Conservation (phyloP, 2,329 filamentous ascomycete genomes). For the Zymoseptoria tritici region DNA sequence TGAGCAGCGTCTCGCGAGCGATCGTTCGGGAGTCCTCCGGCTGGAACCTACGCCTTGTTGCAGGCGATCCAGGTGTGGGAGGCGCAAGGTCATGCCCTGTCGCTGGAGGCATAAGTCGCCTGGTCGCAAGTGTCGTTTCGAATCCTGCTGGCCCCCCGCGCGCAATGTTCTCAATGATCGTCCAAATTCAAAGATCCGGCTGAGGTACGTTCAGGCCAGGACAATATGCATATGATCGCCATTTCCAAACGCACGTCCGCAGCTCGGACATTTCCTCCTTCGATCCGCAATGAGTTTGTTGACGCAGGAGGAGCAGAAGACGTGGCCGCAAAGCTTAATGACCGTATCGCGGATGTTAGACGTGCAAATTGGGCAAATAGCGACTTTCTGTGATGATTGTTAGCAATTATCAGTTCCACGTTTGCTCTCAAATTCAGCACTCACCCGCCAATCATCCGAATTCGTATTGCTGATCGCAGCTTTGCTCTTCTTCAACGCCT, state of each 20-base stretch:
- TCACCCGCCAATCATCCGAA: conserved; percentile 77
- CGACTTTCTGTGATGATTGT: conserved; percentile 51
- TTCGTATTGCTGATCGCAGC: conserved; percentile 57
- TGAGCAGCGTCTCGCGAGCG: neutral
- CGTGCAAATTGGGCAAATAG: conserved; percentile 86
- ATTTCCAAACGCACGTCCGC: conserved; percentile 83
- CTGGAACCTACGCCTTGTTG: neutral
- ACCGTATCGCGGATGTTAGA: conserved; percentile 90
- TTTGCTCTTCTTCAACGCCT: conserved; percentile 81
- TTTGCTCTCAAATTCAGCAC: conserved; percentile 32
- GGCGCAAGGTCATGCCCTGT: neutral
- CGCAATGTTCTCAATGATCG: neutral
- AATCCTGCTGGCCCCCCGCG: neutral
- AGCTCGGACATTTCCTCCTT: conserved; percentile 91
- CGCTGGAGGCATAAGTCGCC: neutral
- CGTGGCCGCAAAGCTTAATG: conserved; percentile 87
- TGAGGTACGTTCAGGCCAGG: conserved; percentile 19
- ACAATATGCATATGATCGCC: conserved; percentile 70
- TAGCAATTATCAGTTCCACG: neutral
- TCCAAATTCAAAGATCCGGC: neutral
- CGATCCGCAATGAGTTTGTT: conserved; percentile 83
- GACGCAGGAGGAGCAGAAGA: conserved; percentile 87
- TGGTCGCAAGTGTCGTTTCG: neutral
- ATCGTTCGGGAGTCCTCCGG: neutral
- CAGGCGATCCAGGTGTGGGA: neutral